A percentile compares a stretch with the other conserved stretches of the same genome.
These are phyloP conservation scores for Diaporthe batatas DNA, from an alignment of 2,329 filamentous ascomycete species.

Conservation along the genomic window DNA sequence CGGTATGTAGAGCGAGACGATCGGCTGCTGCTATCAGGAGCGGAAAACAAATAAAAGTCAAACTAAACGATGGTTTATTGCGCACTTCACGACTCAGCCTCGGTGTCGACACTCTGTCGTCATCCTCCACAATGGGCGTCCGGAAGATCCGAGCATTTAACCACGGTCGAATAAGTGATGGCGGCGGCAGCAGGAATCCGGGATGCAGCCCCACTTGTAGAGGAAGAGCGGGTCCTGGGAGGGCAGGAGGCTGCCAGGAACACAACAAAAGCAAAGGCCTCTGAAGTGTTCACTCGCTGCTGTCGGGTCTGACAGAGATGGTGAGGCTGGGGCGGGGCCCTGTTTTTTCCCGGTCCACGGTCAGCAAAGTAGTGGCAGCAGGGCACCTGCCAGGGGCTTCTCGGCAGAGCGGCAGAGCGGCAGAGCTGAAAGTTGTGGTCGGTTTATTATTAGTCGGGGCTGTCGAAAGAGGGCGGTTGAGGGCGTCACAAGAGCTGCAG, in stretches of 20 bases:
- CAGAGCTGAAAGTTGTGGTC: conserved; percentile 1
- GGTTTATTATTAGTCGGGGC: conserved; percentile 7
- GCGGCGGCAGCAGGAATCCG: not conserved
- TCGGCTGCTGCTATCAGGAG: no score
- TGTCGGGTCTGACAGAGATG: not conserved
- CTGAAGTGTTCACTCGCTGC: not conserved
- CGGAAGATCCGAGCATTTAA: conserved; percentile 19
- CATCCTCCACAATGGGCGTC: conserved; percentile 25
- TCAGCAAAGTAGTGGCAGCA: not conserved
- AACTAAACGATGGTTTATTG: not conserved
- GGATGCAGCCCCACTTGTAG: not conserved
- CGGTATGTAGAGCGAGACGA: not conserved
- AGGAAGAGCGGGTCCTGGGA: not conserved
- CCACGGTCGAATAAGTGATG: not conserved
- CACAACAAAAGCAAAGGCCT: not conserved
- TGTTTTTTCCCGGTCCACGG: not conserved
- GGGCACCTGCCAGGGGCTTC: no score
- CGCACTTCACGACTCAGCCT: conserved; percentile 16
- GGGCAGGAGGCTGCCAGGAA: no score
- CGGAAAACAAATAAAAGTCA: no score
- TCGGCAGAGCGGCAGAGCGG: conserved; percentile 17
- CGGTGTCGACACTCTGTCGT: conserved; percentile 27
- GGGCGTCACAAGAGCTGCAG: conserved; percentile 34
- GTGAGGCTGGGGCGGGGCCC: conserved; percentile 18
- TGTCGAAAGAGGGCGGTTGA: not conserved